Evolutionary conservation across 1,284 basidiomycete species (phyloP).

Genomic region (Chalciporus sp.): DNA sequence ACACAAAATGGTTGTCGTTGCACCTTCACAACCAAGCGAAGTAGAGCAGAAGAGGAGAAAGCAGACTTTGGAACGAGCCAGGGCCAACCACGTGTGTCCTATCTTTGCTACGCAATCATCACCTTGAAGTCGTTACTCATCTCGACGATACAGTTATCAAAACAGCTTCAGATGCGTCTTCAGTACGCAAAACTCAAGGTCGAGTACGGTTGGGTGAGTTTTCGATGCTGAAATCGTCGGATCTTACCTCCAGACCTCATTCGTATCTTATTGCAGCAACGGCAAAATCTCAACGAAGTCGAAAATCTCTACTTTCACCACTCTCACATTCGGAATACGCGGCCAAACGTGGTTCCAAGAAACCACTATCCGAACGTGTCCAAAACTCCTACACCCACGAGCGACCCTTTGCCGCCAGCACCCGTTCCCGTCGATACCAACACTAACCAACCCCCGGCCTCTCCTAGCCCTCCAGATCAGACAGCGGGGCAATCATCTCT

Average conservation of each 20-base stretch:
- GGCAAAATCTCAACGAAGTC: constrained; percentile 74
- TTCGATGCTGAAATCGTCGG: constrained; percentile 8
- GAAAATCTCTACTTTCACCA: constrained; percentile 79
- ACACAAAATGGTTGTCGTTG: constrained; percentile 24
- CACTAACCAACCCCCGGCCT: constrained; percentile 1
- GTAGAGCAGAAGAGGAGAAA: constrained; percentile 47
- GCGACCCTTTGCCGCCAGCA: background rate
- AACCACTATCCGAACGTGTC: constrained; percentile 9
- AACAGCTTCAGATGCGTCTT: constrained; percentile 72
- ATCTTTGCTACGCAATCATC: background rate
- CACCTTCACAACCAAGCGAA: constrained; percentile 29
- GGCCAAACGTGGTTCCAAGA: constrained; percentile 12
- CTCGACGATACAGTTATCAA: constrained; percentile 52
- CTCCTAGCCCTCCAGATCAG: constrained; percentile 11
- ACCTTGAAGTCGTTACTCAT: constrained; percentile 2
- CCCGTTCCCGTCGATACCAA: constrained; percentile 7
- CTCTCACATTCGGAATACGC: constrained; percentile 43
- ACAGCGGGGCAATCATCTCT: constrained; percentile 3
- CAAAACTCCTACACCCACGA: background rate
- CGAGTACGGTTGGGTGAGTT: constrained; percentile 76
- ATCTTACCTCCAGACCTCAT: constrained; percentile 4
- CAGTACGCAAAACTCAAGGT: constrained; percentile 80
- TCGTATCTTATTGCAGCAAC: constrained; percentile 50
- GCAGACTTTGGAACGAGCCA: constrained; percentile 58
- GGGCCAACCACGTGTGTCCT: constrained; percentile 59